Percentiles rank a stretch among this genome's conserved stretches.
Evolutionary conservation across 768 basidiomycete genomes (phyloP).

Genomic region (Termitomyces sp.): DNA sequence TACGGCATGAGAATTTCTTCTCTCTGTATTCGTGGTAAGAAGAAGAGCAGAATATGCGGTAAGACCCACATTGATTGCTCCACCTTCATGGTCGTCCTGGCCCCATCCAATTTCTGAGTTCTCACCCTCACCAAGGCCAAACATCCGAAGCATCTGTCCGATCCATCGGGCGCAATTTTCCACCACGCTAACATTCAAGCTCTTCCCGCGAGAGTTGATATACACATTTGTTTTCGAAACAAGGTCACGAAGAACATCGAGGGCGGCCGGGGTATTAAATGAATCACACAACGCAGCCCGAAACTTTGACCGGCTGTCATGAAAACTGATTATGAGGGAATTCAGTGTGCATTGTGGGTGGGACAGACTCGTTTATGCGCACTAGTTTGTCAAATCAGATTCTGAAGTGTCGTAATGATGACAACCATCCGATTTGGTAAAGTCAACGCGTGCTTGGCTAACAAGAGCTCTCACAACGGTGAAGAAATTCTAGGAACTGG

Average conservation of each 20-base stretch:
- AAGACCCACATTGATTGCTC: conserved; percentile 49
- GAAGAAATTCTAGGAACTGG: conserved; percentile 82
- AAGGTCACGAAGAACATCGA: conserved; percentile 74
- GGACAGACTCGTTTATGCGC: conserved; percentile 1
- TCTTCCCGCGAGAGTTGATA: conserved; percentile 62
- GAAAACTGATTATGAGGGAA: conserved; percentile 46
- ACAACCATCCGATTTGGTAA: conserved; percentile 50
- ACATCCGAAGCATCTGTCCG: conserved; percentile 70
- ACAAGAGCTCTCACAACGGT: conserved; percentile 79
- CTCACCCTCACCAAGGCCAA: conserved; percentile 75
- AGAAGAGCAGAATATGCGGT: neutral
- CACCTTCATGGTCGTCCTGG: conserved; percentile 46
- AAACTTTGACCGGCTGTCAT: conserved; percentile 74
- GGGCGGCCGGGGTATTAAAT: conserved; percentile 89
- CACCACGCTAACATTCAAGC: conserved; percentile 60
- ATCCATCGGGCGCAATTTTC: conserved; percentile 67
- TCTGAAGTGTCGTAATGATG: conserved; percentile 71
- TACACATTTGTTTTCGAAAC: conserved; percentile 88
- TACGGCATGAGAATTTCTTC: conserved; percentile 90
- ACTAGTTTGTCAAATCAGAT: conserved; percentile 65
- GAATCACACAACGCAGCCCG: conserved; percentile 90
- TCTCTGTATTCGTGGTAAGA: conserved; percentile 43
- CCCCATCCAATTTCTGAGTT: conserved; percentile 84
- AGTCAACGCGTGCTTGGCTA: conserved; percentile 47
- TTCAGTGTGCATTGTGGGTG: conserved; percentile 1